Evolutionary conservation across 345 rosid genomes (phyloP), one percentile per base, ranked within the genome.

Genomic region (Dipteronia sinensis): DNA sequence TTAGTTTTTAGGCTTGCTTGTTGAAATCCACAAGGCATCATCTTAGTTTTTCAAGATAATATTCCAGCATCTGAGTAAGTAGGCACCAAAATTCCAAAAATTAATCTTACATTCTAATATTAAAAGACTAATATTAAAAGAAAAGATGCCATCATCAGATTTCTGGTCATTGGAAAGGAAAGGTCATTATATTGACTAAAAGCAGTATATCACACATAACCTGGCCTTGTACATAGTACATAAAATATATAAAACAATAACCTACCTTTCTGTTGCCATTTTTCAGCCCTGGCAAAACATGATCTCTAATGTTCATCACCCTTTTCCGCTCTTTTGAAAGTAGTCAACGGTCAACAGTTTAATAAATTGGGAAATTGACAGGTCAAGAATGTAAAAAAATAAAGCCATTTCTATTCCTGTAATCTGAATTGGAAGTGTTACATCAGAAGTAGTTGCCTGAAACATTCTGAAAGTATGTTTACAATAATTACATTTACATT

Each of bases 401-500:
- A 58, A 67, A 40, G 29, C 12, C 9, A 7, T 31, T 62, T 16
- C 10, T 46, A 66, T 49, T 44, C 31, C 40, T 46, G 11, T 42
- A 16, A 47, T 65, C 77, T 38, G 23, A 46, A 46, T 65, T 12
- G 29, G 47, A 51, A 20, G 20, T 49, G 11, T 67, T 65, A 66
- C 64, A 34, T 34, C 53, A 38, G 22, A 4, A 66, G 31, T 38
- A 31, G 23, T 15, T 53, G 55, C 59, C 58, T n/a, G 34, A 65
- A 23, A 25, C 10, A 46, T 55, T 51, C 38, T 15, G 58, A 51
- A 10, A 31, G 64, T 66, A 51, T 10, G 59, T 20, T 12, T 29
- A 34, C 34, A 27, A n/a, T 51, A 56, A 67, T 68, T 59, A 76
- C 67, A 76, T n/a, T 58, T 67, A 59, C 46, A 68, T 76, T 19